phyloP scores from a whole-genome alignment of 768 basidiomycete species.

The Macrolepiota fuliginosa region DNA sequence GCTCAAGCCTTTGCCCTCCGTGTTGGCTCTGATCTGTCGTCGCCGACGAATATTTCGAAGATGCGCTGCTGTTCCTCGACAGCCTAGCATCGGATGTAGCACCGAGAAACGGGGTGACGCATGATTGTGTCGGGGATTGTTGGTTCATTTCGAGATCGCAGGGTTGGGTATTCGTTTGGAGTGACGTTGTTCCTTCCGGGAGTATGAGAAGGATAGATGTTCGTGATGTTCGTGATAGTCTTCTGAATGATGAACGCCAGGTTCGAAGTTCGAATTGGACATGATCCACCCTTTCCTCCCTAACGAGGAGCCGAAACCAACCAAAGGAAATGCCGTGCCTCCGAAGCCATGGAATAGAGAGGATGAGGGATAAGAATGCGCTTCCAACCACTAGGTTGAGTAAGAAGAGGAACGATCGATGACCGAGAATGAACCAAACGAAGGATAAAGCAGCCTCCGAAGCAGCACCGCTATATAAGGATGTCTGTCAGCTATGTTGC shows the following conservation, averaged over 20 bases:
- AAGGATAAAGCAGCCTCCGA: neutral
- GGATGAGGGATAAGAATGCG: neutral
- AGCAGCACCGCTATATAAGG: neutral
- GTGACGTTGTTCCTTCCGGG: neutral
- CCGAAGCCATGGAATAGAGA: conserved; percentile 1
- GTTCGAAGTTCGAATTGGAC: neutral
- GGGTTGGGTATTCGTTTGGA: neutral
- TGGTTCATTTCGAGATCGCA: neutral
- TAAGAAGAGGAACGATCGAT: conserved; percentile 1
- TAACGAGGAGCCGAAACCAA: neutral
- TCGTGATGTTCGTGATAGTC: neutral
- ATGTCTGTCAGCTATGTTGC: neutral
- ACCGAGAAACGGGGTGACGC: neutral
- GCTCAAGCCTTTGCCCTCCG: neutral
- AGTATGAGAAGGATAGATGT: neutral
- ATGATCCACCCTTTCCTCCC: neutral
- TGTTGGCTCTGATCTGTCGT: neutral
- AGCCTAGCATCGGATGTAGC: neutral
- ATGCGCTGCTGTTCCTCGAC: neutral
- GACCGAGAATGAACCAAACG: neutral
- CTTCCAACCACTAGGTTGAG: conserved; percentile 1
- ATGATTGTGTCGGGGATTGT: neutral
- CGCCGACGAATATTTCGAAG: neutral
- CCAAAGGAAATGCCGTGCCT: neutral
- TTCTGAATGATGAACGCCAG: neutral